These are phyloP conservation scores for Nakaseomyces delphensis DNA, from an alignment of 1,139 yeast genomes.

Conservation along the genomic window DNA sequence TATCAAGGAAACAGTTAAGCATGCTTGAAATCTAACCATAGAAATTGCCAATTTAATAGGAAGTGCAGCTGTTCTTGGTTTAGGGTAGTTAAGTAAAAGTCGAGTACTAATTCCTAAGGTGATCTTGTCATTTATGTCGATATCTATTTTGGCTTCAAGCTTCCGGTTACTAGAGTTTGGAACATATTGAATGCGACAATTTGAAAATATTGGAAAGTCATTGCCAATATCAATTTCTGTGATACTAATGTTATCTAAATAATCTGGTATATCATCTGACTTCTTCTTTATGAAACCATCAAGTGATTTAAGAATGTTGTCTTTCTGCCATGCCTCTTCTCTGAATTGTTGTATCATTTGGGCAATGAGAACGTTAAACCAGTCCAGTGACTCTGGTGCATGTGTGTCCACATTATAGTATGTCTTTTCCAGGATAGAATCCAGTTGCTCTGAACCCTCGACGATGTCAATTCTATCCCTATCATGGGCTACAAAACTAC, in stretches of 20 bases:
- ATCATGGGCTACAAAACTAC: constrained; percentile 14
- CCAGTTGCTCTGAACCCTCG: constrained; percentile 29
- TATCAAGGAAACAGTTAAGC: constrained; percentile 62
- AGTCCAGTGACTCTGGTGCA: constrained; percentile 82
- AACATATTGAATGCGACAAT: constrained; percentile 71
- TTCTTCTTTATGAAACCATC: constrained; percentile 41
- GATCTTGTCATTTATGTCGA: constrained; percentile 80
- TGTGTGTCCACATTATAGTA: constrained; percentile 87
- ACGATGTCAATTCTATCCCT: constrained; percentile 23
- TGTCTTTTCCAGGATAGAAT: constrained; percentile 72
- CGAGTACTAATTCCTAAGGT: constrained; percentile 86
- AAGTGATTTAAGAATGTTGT: constrained; percentile 73
- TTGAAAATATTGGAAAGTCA: constrained; percentile 90
- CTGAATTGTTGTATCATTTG: constrained; percentile 83
- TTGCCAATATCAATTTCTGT: constrained; percentile 91
- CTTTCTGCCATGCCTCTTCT: constrained; percentile 73
- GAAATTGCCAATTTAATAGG: constrained; percentile 82
- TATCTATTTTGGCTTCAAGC: constrained; percentile 86
- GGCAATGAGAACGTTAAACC: constrained; percentile 93
- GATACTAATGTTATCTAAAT: constrained; percentile 65
- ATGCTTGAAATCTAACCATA: constrained; percentile 87
- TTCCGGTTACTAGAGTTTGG: constrained; percentile 35
- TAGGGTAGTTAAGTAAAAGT: constrained; percentile 73
- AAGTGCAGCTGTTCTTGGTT: constrained; percentile 71
- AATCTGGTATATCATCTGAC: constrained; percentile 53